These are phyloP conservation scores for Metrosideros polymorpha DNA, from an alignment of 441 rosid genomes.

Conservation along the genomic window DNA sequence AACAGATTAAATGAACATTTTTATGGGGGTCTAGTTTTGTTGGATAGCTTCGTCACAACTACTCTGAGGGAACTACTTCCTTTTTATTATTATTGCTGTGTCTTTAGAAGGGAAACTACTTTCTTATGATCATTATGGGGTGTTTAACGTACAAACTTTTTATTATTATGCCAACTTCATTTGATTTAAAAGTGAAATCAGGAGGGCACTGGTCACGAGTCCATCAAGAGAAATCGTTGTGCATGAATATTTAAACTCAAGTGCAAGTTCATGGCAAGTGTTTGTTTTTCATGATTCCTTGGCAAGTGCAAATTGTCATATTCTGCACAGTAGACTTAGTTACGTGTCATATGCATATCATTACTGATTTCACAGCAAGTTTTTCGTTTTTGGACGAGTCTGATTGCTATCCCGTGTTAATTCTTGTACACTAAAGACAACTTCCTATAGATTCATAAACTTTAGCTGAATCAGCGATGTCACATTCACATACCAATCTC, in stretches of 20 bases:
- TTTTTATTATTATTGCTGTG: no score
- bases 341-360: background rate
- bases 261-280: no score
- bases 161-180: background rate
- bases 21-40: background rate
- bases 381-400: background rate
- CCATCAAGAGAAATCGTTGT: no score
- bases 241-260: no score
- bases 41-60: no score
- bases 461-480: background rate
- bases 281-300: background rate
- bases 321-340: background rate
- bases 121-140: background rate
- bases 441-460: background rate
- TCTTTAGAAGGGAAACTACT: no score
- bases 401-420: background rate
- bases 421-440: background rate
- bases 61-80: no score
- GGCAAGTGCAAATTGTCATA: background rate
- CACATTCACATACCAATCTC: background rate
- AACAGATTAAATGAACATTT: background rate
- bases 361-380: background rate
- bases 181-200: no score
- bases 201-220: background rate
- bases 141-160: background rate